Base-by-base conservation (phyloP, 805 yeast species). In the Ogataea methanolica region DNA sequence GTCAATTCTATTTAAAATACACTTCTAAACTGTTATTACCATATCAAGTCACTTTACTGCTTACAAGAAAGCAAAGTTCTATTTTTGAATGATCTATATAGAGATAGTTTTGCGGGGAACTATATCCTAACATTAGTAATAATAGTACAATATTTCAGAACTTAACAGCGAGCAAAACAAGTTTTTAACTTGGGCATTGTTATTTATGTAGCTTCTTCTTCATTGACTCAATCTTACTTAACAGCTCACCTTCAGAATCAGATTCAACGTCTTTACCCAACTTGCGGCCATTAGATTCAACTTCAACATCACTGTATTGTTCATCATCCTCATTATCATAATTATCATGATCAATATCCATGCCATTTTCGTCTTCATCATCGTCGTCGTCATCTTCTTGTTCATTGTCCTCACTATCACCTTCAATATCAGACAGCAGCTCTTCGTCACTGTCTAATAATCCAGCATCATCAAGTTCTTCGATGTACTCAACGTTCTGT, bases 401-500 rank as follows among this genome's bases (percentile, higher is more conserved):
- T 8, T 55, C 58, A 19, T 59, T 62, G 17, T 52, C 60, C 3
- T 44, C 48, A 12, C 49, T 57, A 7, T 50, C 62, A 5, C 50
- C 55, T 29, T 51, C 53, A 0, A 51, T 58, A 3, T 44, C 54
- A 12, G 48, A 52, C 8, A 44, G 46, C 16, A 49, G 57, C 8
- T 58, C 63, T 6, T 54, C 62, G 14, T 58, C 65, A 33, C 54
- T 58, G 16, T 58, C 60, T 14, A 53, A 33, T 29, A 63, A 51
- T 7, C 64, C 68, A 5, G 77, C 78, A 52, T 76, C 82, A 58
- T 79, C 84, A 23, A 84, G 61, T 56, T 83, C 91, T 65, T 85
- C 92, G 22, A 80, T 70, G 57, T 83, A 84, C 55, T 85, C 91
- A n/a, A 84, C 85, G 44, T 75, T 82, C 44, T 72, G 65, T 48